Conservation (phyloP, 2,329 filamentous ascomycete genomes). For the Aspergillus tubingensis region DNA sequence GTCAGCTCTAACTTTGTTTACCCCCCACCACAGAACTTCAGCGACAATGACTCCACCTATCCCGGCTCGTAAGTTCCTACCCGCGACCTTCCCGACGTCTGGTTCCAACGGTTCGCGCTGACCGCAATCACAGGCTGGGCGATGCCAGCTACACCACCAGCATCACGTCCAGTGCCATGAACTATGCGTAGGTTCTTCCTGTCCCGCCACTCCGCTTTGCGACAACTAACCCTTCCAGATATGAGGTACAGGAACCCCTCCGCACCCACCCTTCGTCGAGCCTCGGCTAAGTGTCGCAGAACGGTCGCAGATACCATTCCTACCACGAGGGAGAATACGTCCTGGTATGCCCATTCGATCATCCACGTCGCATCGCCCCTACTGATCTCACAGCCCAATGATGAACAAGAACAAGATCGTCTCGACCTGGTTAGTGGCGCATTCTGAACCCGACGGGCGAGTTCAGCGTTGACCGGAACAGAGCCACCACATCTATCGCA, state of each 20-base stretch:
- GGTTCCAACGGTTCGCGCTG: slow-evolving; percentile 6
- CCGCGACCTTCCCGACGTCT: neutral
- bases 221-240: slow-evolving; percentile 25
- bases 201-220: neutral
- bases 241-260: slow-evolving; percentile 28
- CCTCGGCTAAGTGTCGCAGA: slow-evolving; percentile 18
- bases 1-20: no score
- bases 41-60: slow-evolving; percentile 31
- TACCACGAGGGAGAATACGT: slow-evolving; percentile 35
- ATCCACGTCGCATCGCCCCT: neutral
- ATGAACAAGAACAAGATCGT: slow-evolving; percentile 39
- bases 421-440: slow-evolving; percentile 32
- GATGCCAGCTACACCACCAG: slow-evolving; percentile 34
- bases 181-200: slow-evolving; percentile 31
- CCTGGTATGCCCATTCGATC: slow-evolving; percentile 22
- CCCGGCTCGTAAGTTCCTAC: slow-evolving; percentile 28
- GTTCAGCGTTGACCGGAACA: slow-evolving; percentile 7
- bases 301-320: slow-evolving; percentile 36
- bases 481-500: slow-evolving; percentile 38
- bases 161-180: slow-evolving; percentile 33
- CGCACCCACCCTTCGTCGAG: neutral
- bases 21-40: slow-evolving; percentile 19
- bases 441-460: neutral
- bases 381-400: slow-evolving; percentile 30
- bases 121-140: slow-evolving; percentile 22